Evolutionary conservation across 306 rosid genomes (phyloP), one percentile per base, ranked within the genome.

Genomic region (Albizia julibrissin): DNA sequence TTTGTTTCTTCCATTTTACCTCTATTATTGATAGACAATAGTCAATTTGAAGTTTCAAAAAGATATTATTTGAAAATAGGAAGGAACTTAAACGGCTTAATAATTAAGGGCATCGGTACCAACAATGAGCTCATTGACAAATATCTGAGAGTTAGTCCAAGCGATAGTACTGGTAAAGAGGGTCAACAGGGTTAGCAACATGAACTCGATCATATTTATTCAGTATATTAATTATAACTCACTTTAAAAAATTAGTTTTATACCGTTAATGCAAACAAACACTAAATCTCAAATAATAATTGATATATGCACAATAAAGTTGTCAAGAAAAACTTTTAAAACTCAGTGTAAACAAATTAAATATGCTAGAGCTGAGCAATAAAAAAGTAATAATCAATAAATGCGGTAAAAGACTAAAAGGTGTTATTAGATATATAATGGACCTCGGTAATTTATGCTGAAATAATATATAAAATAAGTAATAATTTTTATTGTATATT

Each of bases 161-260:
- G 75, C 70, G 72, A 81, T 26, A 43, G 71, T 56, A 7, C 61
- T 54, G 69, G 54, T 37, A 56, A 27, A 42, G 40, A 47, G 27
- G 37, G 78, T 81, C 85, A 81, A 81, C 54, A 66, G 72, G 22
- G 8, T 65, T 31, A 65, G 69, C 34, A 69, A 39, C 3, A 27
- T 69, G 43, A 54, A 40, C 47, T n/a, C 58, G 52, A 50, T 54
- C 0, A n/a, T n/a, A n/a, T n/a, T n/a, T n/a, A n/a, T n/a, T 1
- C 6, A 0, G 7, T 34, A 34, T 5, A 34, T 34, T 34, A 5
- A 34, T 34, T 34, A 5, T 34, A 34, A 34, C 4, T 34, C 39
- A 0, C 0, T 0, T 34, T 34, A 4, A 6, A 34, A 34, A 34
- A 34, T 0, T 3, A 33, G 1, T 5, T 34, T 34, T 37, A 1